These are phyloP conservation scores for Inosperma sp. DNA, from an alignment of 768 basidiomycete genomes.

Conservation along the genomic window DNA sequence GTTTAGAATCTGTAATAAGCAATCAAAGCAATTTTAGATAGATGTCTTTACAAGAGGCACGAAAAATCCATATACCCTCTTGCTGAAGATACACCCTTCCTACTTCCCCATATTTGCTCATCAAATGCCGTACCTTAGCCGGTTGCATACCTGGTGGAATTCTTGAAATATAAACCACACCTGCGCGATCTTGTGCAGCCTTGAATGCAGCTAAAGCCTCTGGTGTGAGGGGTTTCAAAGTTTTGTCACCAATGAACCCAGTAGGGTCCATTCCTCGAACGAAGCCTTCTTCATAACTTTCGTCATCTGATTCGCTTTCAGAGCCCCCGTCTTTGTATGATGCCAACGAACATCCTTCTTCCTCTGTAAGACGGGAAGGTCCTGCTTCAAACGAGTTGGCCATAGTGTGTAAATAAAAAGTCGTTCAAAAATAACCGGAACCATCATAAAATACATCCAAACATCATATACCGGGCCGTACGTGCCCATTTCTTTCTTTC, in stretches of 20 bases:
- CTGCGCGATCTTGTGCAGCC: conserved; percentile 68
- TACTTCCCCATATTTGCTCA: conserved; percentile 85
- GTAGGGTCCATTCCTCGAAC: conserved; percentile 52
- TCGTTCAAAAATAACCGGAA: no score
- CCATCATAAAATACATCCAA: no score
- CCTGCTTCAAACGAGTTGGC: no score
- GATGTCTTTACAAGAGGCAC: conserved; percentile 2
- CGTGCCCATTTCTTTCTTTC: no score
- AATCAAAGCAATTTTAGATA: background rate
- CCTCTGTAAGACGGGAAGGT: no score
- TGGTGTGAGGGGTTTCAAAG: conserved; percentile 67
- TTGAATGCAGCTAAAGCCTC: conserved; percentile 75
- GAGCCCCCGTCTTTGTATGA: no score
- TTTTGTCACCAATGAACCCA: conserved; percentile 57
- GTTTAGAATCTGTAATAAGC: conserved; percentile 73
- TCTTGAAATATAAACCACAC: conserved; percentile 91
- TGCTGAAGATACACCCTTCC: conserved; percentile 91
- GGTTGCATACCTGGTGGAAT: conserved; percentile 99
- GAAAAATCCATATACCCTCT: conserved; percentile 58
- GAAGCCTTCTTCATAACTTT: conserved; percentile 24
- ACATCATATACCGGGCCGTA: no score
- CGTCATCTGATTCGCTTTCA: conserved; percentile 20
- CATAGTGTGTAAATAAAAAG: no score
- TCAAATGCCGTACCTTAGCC: conserved; percentile 88
- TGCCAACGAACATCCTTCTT: no score